Percentiles rank a stretch among this genome's conserved stretches.
Conservation (phyloP, 768 basidiomycete species). For the Mycena crocata region DNA sequence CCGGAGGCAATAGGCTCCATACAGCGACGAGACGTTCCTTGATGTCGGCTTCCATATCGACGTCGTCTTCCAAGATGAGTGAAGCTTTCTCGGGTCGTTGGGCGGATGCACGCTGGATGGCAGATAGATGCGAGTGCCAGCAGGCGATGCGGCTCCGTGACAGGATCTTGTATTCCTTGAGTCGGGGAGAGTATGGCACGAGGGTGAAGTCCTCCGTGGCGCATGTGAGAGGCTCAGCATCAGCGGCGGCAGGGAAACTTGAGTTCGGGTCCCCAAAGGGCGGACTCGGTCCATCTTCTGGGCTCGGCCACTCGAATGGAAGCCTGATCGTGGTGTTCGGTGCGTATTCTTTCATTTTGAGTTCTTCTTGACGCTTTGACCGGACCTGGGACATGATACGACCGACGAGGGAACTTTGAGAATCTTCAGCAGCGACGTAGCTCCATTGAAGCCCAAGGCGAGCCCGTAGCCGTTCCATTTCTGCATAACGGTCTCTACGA, state of each 20-base stretch:
- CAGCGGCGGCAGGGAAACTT: slow-evolving; percentile 15
- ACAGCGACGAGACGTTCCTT: slow-evolving; percentile 44
- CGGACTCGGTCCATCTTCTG: not conserved
- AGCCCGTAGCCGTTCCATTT: slow-evolving; percentile 69
- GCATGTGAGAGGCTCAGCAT: slow-evolving; percentile 51
- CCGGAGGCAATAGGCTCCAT: slow-evolving; percentile 14
- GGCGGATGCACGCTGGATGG: slow-evolving; percentile 50
- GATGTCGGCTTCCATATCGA: slow-evolving; percentile 81
- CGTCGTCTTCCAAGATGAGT: slow-evolving; percentile 79
- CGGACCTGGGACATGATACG: slow-evolving; percentile 21
- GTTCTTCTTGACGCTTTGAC: slow-evolving; percentile 14
- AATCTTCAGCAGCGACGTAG: slow-evolving; percentile 58
- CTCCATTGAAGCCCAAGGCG: slow-evolving; percentile 64
- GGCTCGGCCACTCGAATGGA: slow-evolving; percentile 48
- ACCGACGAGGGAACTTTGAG: slow-evolving; percentile 16
- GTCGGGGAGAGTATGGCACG: slow-evolving; percentile 45
- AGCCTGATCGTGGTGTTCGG: slow-evolving; percentile 14
- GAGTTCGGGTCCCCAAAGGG: not conserved
- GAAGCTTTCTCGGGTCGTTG: slow-evolving; percentile 48
- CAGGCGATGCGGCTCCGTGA: slow-evolving; percentile 73
- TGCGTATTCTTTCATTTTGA: not conserved
- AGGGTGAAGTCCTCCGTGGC: slow-evolving; percentile 55
- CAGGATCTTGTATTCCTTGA: slow-evolving; percentile 63
- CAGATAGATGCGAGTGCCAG: slow-evolving; percentile 75
- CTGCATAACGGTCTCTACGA: slow-evolving; percentile 63